Evolutionary conservation across 441 rosid species (phyloP).

Genomic region (Macaranga tanarius): DNA sequence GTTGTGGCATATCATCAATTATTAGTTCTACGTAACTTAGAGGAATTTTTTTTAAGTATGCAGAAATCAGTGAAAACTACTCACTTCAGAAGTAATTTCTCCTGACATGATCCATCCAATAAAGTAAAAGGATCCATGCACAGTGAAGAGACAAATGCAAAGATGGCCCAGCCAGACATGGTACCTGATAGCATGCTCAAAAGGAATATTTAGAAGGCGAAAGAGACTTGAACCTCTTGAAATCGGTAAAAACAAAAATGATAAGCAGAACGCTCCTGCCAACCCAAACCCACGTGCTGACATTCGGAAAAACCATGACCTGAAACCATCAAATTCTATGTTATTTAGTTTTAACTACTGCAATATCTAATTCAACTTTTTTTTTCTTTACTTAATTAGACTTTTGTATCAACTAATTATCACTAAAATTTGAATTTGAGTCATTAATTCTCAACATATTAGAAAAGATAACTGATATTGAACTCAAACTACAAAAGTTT

Average conservation of each 20-base stretch:
- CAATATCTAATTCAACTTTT: too few species aligned
- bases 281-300: slow-evolving; percentile 70
- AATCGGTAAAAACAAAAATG: slow-evolving; percentile 53
- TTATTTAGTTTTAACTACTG: too few species aligned
- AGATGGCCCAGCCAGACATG: slow-evolving; percentile 58
- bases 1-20: too few species aligned
- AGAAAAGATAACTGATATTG: too few species aligned
- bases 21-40: too few species aligned
- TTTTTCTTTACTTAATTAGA: too few species aligned
- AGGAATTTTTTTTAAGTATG: too few species aligned
- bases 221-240: slow-evolving; percentile 55
- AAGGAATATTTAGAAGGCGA: slow-evolving; percentile 46
- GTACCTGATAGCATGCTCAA: slow-evolving; percentile 50
- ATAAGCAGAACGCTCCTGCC: slow-evolving; percentile 64
- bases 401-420: too few species aligned
- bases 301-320: slow-evolving; percentile 47
- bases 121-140: slow-evolving; percentile 47
- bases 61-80: not conserved
- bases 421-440: too few species aligned
- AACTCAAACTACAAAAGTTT: too few species aligned
- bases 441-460: too few species aligned
- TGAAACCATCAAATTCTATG: slow-evolving; percentile 24
- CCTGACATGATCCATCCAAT: slow-evolving; percentile 40
- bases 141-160: slow-evolving; percentile 40
- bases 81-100: slow-evolving; percentile 49